Evolutionary conservation across 768 basidiomycete genomes (phyloP), one percentile per base, ranked within the genome.

Genomic region (Tylopilus sp.): DNA sequence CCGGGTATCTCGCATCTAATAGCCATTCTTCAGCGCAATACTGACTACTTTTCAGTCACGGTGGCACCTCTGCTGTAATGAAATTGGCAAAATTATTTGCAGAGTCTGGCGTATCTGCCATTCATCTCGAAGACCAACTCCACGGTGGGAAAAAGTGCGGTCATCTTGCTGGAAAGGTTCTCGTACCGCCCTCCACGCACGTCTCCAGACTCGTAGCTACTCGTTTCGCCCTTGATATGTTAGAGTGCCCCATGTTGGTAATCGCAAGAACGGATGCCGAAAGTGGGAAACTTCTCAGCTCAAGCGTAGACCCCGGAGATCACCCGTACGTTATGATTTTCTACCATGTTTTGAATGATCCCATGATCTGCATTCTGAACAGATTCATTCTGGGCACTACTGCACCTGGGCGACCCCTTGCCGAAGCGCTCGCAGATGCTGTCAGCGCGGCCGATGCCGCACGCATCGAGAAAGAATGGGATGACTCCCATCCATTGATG

Each of bases 91-190:
- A 97, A 65, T 77, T 94, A 21, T 96, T 98, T 62, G 94, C 91
- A n/a, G 95, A 97, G 75, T 87, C 89, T 48, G 94, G 95, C 24
- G 89, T 91, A 14, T 81, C 94, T 10, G 95, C 81, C 16, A 88
- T 98, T 45, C 95, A 98, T 69, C 70, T 97, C 21, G 95, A 98
- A 67, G 95, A 98, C 71, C 92, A 96, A 66, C 77, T 96, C 8
- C 91, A 95, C 57, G 95, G 95, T 28, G 91, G 91, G 25, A 97
- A 97, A 75, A 95, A 97, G 82, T 92, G 92, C 67, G 91, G 92
- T 25, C 92, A 94, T 74, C 77, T 94, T 63, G 87, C 86, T 14
- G 93, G 93, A 48, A 96, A 97, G 71, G 92, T 96, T 24, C 79
- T 98, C 50, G 94, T 97, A 3, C 95, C 95, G 13, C 84, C 89